phyloP scores from a whole-genome alignment of 108 stramenopile genomes.

The Conticribra weissflogii region DNA sequence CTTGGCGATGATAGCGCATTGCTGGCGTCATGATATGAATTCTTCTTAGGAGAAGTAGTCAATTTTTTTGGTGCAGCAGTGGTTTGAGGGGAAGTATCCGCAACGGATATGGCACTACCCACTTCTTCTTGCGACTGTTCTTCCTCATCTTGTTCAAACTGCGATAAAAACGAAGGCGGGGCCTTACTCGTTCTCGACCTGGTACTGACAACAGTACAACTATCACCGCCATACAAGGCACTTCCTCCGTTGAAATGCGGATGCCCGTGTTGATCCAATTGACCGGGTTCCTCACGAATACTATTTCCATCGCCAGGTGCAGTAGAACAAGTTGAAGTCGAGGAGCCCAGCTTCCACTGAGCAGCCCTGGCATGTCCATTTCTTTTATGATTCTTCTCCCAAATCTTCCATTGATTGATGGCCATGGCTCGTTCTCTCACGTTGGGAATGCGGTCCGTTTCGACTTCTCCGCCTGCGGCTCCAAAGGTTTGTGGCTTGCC shows the following conservation, averaged over 20 bases:
- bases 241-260: neutral
- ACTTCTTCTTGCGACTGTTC: neutral
- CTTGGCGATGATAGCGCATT: neutral
- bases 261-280: neutral
- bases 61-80: neutral
- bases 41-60: neutral
- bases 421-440: slow-evolving; percentile 32
- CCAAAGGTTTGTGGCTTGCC: slow-evolving; percentile 31
- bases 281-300: neutral
- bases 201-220: no score
- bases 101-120: neutral
- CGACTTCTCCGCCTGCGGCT: slow-evolving; percentile 16
- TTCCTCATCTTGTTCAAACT: neutral
- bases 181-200: neutral
- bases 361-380: slow-evolving; percentile 26
- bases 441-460: slow-evolving; percentile 20
- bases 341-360: slow-evolving; percentile 6
- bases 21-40: neutral
- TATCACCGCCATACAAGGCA: no score
- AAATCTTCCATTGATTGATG: slow-evolving; percentile 23
- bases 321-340: neutral
- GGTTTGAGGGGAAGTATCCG: no score
- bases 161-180: neutral
- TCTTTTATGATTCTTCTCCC: slow-evolving; percentile 7
- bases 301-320: neutral